Base-by-base conservation (phyloP, 2,329 filamentous ascomycete species). In the Orbilia javanica region DNA sequence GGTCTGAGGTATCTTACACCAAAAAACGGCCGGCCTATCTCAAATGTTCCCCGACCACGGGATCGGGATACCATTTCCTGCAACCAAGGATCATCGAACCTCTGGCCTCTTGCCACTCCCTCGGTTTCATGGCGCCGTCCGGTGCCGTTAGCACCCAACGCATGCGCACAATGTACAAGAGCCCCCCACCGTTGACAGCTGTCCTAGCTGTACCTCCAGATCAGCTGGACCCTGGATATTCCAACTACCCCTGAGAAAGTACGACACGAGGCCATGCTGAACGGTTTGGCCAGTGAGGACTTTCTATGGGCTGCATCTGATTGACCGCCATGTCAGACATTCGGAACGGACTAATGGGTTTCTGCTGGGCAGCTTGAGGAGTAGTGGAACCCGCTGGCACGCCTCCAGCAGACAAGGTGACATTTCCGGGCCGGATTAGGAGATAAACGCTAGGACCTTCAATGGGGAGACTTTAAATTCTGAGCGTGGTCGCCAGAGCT, bases 171-270 rank as follows among this genome's bases (percentile, higher is more conserved):
- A 53, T 44, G 29, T 29, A 57, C 52, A 57, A 63, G 20, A 46
- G 39, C 44, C 68, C 60, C 57, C 60, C 34, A 46, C 55, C 44
- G 34, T 60, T 60, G 55, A 60, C 55, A 60, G 55, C 31, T 53
- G 42, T 71, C 53, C 53, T 42, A 48, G 34, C 18, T 29, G 68
- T 48, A 64, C 44, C 44, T 52, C 25, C 27, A 46, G 44, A 44
- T 52, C 39, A 46, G 48, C 31, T 60, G 55, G 34, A 60, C 55
- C 55, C 55, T 60, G 34, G 55, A 60, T 60, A 20, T 67, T 48
- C 18, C 34, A 65, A 48, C 60, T 73, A 65, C 69, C 69, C 69
- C 69, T 73, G 60, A 48, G 34, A 73, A 65, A 44, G 53, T 53
- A 50, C 69, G 50, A 73, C 27, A 42, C 48, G 44, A 64, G 46